Evolutionary conservation across 495 filamentous ascomycete species (phyloP), one percentile per base, ranked within the genome.

Genomic region (Penicilliopsis zonata): DNA sequence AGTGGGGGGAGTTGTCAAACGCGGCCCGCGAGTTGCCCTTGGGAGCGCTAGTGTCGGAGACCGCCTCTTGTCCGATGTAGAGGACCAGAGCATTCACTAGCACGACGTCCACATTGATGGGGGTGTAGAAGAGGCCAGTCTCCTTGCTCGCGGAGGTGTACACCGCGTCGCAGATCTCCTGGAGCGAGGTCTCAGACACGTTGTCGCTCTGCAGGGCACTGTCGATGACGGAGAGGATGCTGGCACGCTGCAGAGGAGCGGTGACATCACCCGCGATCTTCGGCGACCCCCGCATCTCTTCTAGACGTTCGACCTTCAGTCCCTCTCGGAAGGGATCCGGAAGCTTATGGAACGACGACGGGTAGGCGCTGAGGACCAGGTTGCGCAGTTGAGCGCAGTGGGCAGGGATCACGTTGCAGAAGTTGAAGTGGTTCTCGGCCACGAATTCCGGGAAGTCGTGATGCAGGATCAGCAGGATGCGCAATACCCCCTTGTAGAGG

Each of bases 391-490:
- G 90, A 16, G 77, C 76, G 47, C 81, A 88, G 44, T 92, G 82
- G 14, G 72, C 67, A 1, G 92, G 86, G 31, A 96, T 82, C 42
- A 74, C 74, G 49, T 85, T 80, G 67, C 82, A 86, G 27, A 99
- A 73, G 35, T 78, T 74, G 40, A 80, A 77, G 42, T 93, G 82
- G 49, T 90, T 82, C 42, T 88, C 82, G 17, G 80, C 78, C 25
- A 96, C 65, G 52, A 94, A 96, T 34, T 93, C 86, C 0, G 86
- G 83, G 55, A 83, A 95, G 50, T 99, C 90, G 41, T 96, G 90
- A 35, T 92, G 80, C 29, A 99, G 63, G 21, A 95, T 70, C 13
- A 90, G 59, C 38, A 96, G 55, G 34, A 93, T 70, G 42, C 90
- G 81, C 16, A 94, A 65, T 5, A 81, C 72, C 2, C 78, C 85